These are phyloP conservation scores for Gloeopeniophorella convolvens DNA, from an alignment of 768 basidiomycete species.

Conservation along the genomic window DNA sequence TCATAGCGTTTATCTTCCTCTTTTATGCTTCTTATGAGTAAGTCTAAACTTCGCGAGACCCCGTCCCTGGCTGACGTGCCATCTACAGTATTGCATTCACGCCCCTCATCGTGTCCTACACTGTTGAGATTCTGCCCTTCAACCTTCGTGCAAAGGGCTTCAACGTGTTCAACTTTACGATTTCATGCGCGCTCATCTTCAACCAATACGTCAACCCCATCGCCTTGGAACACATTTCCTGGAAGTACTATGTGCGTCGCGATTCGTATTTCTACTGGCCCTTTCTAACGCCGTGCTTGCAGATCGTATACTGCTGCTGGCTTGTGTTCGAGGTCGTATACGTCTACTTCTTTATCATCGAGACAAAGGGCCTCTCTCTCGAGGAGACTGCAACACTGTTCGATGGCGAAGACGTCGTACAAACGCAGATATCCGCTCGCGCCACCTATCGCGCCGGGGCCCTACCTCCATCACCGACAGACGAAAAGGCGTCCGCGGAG, in stretches of 20 bases:
- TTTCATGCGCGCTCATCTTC: too few species aligned
- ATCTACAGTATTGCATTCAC: slow-evolving; percentile 29
- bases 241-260: too few species aligned
- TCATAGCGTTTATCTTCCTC: slow-evolving; percentile 36
- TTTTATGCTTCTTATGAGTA: too few species aligned
- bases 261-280: slow-evolving; percentile 2
- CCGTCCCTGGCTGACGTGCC: too few species aligned
- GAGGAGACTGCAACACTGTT: slow-evolving; percentile 29
- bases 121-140: too few species aligned
- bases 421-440: not conserved
- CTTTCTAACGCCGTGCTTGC: not conserved
- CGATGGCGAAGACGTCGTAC: slow-evolving; percentile 24
- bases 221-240: too few species aligned
- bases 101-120: too few species aligned
- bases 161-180: slow-evolving; percentile 33
- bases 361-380: slow-evolving; percentile 25
- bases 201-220: too few species aligned
- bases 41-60: too few species aligned
- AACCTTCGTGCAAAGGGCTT: slow-evolving; percentile 36
- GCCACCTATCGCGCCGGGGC: not conserved
- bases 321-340: slow-evolving; percentile 25
- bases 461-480: not conserved
- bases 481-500: not conserved
- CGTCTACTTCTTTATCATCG: slow-evolving; percentile 24
- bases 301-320: slow-evolving; percentile 24